Evolutionary conservation across 441 rosid genomes (phyloP), one percentile per base, ranked within the genome.

Genomic region (Adansonia grandidieri): DNA sequence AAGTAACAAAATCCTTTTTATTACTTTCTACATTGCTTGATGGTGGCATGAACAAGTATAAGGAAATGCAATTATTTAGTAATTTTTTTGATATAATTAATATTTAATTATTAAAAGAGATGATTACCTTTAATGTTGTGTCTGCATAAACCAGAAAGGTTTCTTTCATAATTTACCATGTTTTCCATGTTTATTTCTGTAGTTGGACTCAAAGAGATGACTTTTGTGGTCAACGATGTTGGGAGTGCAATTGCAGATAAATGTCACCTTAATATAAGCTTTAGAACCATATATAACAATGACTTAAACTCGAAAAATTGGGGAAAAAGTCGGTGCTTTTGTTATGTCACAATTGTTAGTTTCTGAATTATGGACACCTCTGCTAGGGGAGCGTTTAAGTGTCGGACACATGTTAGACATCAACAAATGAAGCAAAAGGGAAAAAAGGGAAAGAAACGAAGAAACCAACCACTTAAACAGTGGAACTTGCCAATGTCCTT

Each of bases 121-220:
- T 37, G 28, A 24, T 24, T 24, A 24, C 28, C 28, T 24, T 24
- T 24, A 24, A 0, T 24, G 0, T 24, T 24, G 28, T 24, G 28
- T 24, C 1, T 24, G 32, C 82, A 70, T 77, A 79, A 83, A 80
- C 84, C 71, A 65, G 77, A 68, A 80, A 69, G 78, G 80, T 74
- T 67, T 77, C 60, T 50, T 83, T 71, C 74, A 20, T 54, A 69
- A 56, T 74, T 81, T 54, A 54, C 75, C 72, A 15, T 69, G 71
- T 74, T 81, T 61, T 47, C 75, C 72, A 15, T 64, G 71, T 79
- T 62, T 83, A 82, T 78, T 22, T 60, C 57, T 70, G 84, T 63
- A 17, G 45, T 32, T 37, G 47, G 44, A 40, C 44, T 40, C 6
- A 40, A 44, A 57, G 83, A 77, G 78, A 76, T 45, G 72, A 57